Evolutionary conservation across 2,329 filamentous ascomycete genomes (phyloP), one percentile per base, ranked within the genome.

Genomic region (Ramularia endophylla): DNA sequence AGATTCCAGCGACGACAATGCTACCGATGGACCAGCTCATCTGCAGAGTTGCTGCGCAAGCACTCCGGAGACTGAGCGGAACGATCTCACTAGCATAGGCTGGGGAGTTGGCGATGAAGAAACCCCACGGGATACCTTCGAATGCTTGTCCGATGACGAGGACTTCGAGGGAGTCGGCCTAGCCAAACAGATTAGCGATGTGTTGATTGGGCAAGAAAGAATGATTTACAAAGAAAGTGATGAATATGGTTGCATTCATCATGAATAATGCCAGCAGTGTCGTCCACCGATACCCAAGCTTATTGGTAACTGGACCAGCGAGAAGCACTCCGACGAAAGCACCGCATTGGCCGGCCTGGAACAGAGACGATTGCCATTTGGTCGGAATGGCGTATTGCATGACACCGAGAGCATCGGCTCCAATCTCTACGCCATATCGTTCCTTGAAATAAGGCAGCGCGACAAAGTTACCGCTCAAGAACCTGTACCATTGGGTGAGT

Each of bases 81-180:
- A 75, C 72, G 39, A 80, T 74, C 57, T 80, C 77, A 50, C 62
- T 63, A 55, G 69, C 74, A 64, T 80, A 80, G 11, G 77, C 77
- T 0, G 77, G 77, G 4, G 75, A 69, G 54, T 78, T 79, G 51
- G 77, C 75, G 46, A 78, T 77, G 57, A 80, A 81, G 52, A 80
- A 70, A 17, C 77, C 77, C 77, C 77, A 81, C 2, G 77, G 76
- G 2, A 80, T 54, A 43, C 77, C 77, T 58, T 78, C 74, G 36
- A 80, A 66, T 37, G 75, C 61, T 64, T 80, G 76, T 20, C 68
- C 64, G 5, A 69, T 65, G 52, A 76, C 69, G 29, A 72, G 59
- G 25, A 71, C 53, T 3, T 58, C 49, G 28, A 69, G 64, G 3
- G 65, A 68, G 29, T 67, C 44, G 34, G 65, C 70, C 52, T 55